Evolutionary conservation across 2,329 filamentous ascomycete genomes (phyloP).

Genomic region (Penicillium sumatraense): DNA sequence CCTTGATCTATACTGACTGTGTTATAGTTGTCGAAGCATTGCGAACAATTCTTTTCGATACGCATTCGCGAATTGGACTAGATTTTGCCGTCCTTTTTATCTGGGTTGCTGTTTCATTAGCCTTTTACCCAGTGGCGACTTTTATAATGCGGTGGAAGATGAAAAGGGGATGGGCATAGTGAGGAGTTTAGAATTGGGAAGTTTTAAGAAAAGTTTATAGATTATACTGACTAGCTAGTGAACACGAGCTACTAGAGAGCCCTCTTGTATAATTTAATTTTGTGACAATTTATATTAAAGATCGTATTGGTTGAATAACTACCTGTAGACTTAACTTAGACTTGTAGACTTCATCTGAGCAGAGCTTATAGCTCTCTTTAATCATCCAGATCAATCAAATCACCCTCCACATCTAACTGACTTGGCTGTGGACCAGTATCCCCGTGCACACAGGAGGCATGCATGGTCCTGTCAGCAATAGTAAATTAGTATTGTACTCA

Average conservation of each 20-base stretch:
- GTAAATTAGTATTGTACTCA: no score
- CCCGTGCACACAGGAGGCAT: neutral
- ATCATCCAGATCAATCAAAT: neutral
- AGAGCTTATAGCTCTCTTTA: neutral
- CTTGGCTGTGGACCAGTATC: neutral
- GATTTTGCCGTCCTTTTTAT: constrained; percentile 66
- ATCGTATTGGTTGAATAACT: constrained; percentile 5
- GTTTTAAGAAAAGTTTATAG: no score
- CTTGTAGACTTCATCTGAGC: neutral
- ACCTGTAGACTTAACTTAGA: neutral
- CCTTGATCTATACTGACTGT: no score
- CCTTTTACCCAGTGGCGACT: constrained; percentile 33
- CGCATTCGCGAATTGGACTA: constrained; percentile 61
- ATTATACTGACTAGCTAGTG: no score
- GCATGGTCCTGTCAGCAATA: neutral
- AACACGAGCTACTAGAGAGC: no score
- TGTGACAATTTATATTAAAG: neutral
- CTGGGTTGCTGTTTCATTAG: constrained; percentile 49
- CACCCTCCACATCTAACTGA: neutral
- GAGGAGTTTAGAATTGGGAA: no score
- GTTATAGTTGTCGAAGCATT: constrained; percentile 60
- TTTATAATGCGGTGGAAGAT: constrained; percentile 40
- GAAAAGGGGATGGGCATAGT: constrained; percentile 25
- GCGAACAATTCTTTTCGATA: constrained; percentile 64
- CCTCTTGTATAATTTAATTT: no score